Conservation (phyloP, 1,284 basidiomycete genomes). For the Apiotrichum veenhuisii region DNA sequence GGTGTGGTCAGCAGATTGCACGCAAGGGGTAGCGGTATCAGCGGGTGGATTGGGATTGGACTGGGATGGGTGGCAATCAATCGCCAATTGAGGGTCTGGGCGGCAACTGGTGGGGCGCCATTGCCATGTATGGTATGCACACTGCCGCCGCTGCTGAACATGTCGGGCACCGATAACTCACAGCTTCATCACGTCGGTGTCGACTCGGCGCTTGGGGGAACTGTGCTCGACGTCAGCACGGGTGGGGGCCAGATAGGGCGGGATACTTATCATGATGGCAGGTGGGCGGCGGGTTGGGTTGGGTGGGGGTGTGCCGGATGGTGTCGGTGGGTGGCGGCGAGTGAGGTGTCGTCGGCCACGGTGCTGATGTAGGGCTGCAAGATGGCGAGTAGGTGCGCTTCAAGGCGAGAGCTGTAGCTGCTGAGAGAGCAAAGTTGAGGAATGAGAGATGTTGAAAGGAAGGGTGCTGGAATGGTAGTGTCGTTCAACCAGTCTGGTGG, state of each 20-base stretch:
- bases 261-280: constrained; percentile 36
- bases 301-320: neutral
- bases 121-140: neutral
- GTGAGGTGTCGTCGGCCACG: neutral
- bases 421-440: neutral
- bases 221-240: constrained; percentile 48
- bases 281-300: neutral
- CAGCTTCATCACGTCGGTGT: constrained; percentile 99
- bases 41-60: constrained; percentile 2
- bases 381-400: neutral
- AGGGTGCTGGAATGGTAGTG: too few species aligned
- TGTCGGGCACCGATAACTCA: constrained; percentile 51
- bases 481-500: too few species aligned
- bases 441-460: neutral
- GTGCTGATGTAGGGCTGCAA: too few species aligned
- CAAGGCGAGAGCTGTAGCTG: neutral
- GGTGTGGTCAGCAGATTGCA: neutral
- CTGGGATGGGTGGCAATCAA: constrained; percentile 11
- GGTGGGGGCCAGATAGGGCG: neutral
- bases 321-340: neutral
- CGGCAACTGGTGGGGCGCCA: neutral
- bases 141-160: neutral
- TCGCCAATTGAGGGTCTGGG: neutral
- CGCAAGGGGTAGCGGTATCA: constrained; percentile 2
- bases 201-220: constrained; percentile 86